phyloP scores from a whole-genome alignment of 257 asterid species.

The Solanum lycopersicoides region DNA sequence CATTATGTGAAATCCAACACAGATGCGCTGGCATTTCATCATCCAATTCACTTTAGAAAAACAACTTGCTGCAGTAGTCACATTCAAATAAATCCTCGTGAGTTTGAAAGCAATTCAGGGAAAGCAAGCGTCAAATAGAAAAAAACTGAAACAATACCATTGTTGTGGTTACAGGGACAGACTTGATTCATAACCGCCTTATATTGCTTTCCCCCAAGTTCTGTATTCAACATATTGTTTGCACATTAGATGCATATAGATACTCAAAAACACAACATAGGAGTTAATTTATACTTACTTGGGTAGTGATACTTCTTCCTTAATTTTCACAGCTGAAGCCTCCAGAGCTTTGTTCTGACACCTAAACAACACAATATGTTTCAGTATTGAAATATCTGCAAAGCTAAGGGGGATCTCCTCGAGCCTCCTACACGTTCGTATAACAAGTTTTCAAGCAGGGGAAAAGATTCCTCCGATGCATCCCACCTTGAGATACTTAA shows the following conservation, averaged over 20 bases:
- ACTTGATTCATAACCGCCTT: background rate
- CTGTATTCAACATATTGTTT: background rate
- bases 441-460: background rate
- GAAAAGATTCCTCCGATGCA: background rate
- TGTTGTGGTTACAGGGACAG: background rate
- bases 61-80: background rate
- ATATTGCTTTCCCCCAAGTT: too few relatives aligned
- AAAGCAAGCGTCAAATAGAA: background rate
- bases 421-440: rapidly evolving
- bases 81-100: background rate
- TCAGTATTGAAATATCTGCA: background rate
- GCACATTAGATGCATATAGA: background rate
- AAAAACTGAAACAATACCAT: background rate
- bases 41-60: background rate
- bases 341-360: background rate
- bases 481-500: background rate
- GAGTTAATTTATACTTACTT: background rate
- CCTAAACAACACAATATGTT: background rate
- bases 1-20: background rate
- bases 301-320: background rate
- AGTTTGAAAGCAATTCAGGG: background rate
- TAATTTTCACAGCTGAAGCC: background rate
- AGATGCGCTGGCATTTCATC: background rate
- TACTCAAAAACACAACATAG: background rate
- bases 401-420: background rate